phyloP scores from a whole-genome alignment of 495 filamentous ascomycete species.

The Penicillium diatomitis region DNA sequence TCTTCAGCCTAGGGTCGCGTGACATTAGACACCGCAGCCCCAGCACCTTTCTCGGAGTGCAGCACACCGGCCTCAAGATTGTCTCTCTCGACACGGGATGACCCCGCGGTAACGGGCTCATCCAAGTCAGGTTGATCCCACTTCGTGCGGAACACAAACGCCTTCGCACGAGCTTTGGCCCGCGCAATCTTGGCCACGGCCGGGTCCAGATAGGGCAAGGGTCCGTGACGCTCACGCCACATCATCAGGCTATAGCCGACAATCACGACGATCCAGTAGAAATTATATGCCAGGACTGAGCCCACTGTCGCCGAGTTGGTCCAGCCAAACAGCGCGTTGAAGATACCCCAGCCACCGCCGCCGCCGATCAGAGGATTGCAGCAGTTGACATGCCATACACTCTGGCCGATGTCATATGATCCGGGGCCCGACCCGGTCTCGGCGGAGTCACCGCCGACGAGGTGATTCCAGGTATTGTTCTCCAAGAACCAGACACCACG shows the following conservation, averaged over 20 bases:
- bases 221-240: conserved; percentile 16
- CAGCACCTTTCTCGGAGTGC: conserved; percentile 1
- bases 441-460: conserved; percentile 61
- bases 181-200: conserved; percentile 2
- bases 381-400: conserved; percentile 91
- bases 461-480: conserved; percentile 51
- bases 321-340: conserved; percentile 78
- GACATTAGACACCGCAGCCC: conserved; percentile 4
- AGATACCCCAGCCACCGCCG: conserved; percentile 82
- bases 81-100: conserved; percentile 4
- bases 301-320: conserved; percentile 80
- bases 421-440: conserved; percentile 73
- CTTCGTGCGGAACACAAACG: conserved; percentile 13
- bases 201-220: conserved; percentile 17
- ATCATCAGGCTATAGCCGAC: conserved; percentile 17
- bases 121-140: conserved; percentile 5
- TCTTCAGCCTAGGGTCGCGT: background rate
- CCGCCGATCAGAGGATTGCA: conserved; percentile 64
- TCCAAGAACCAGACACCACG: conserved; percentile 67
- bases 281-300: conserved; percentile 73
- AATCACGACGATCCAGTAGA: conserved; percentile 60
- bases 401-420: conserved; percentile 76
- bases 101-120: background rate
- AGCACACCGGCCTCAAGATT: background rate
- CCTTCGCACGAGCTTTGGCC: conserved; percentile 12